These are phyloP conservation scores for Starmera amethionina DNA, from an alignment of 805 yeast species.

Conservation along the genomic window DNA sequence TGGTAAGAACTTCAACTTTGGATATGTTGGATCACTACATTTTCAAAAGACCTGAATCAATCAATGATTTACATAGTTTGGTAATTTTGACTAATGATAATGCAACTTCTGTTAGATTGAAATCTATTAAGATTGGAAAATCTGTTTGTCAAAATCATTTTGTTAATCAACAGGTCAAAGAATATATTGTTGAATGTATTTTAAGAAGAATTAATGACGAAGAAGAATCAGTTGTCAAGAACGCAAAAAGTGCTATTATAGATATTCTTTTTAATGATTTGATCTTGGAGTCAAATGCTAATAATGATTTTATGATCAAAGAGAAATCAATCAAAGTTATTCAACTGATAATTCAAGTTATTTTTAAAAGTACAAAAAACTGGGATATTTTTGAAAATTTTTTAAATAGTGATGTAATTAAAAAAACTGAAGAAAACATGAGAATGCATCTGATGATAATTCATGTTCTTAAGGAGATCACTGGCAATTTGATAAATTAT, in stretches of 20 bases:
- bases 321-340: slow-evolving; percentile 7
- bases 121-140: slow-evolving; percentile 43
- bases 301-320: slow-evolving; percentile 4
- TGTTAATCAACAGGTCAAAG: slow-evolving; percentile 21
- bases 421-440: slow-evolving; percentile 15
- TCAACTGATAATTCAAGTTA: slow-evolving; percentile 29
- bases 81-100: slow-evolving; percentile 35
- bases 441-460: slow-evolving; percentile 9
- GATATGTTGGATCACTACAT: slow-evolving; percentile 50
- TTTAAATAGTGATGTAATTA: slow-evolving; percentile 33
- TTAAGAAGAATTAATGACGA: slow-evolving; percentile 58
- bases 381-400: slow-evolving; percentile 38
- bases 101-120: slow-evolving; percentile 55
- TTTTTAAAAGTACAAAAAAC: slow-evolving; percentile 27
- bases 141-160: slow-evolving; percentile 32
- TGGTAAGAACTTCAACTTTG: slow-evolving; percentile 67
- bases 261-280: slow-evolving; percentile 26
- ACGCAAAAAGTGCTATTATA: slow-evolving; percentile 27
- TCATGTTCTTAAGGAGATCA: slow-evolving; percentile 17
- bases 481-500: slow-evolving; percentile 26
- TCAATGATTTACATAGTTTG: slow-evolving; percentile 37
- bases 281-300: slow-evolving; percentile 2
- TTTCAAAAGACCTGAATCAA: slow-evolving; percentile 30
- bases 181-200: slow-evolving; percentile 39
- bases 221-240: slow-evolving; percentile 43